Percentiles rank a stretch among this genome's conserved stretches.
These are phyloP conservation scores for Larix sibirica DNA, from an alignment of 83 land plant genomes.

Conservation along the genomic window DNA sequence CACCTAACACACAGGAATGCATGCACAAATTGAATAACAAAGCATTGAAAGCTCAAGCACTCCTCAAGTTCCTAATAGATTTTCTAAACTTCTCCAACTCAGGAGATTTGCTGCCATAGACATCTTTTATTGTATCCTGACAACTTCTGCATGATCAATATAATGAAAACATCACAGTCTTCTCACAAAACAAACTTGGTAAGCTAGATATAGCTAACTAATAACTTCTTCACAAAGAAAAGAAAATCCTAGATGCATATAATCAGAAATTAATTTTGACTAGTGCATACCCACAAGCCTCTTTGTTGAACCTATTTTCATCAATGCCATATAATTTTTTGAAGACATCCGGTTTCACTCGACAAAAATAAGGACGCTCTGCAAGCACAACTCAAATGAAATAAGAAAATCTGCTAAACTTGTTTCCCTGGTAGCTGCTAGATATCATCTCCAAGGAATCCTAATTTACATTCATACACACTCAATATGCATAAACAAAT, in stretches of 20 bases:
- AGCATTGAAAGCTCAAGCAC: not conserved
- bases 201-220: not conserved
- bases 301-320: conserved; percentile 54
- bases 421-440: not conserved
- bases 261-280: not conserved
- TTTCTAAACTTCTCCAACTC: conserved; percentile 54
- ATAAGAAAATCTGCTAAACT: not conserved
- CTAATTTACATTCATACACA: too few species aligned
- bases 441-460: not conserved
- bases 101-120: conserved; percentile 50
- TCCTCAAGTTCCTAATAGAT: conserved; percentile 1
- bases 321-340: conserved; percentile 47
- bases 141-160: conserved; percentile 43
- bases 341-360: conserved; percentile 64
- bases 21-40: not conserved
- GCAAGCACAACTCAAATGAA: conserved; percentile 7
- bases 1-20: not conserved
- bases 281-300: conserved; percentile 54
- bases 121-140: conserved; percentile 49
- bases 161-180: not conserved
- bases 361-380: conserved; percentile 75
- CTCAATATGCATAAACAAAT: not conserved
- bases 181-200: not conserved
- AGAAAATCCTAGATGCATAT: not conserved
- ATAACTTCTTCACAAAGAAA: not conserved